These are phyloP conservation scores for Echinochloa phyllopogon DNA, from an alignment of 176 grass and related monocot species.

Conservation along the genomic window DNA sequence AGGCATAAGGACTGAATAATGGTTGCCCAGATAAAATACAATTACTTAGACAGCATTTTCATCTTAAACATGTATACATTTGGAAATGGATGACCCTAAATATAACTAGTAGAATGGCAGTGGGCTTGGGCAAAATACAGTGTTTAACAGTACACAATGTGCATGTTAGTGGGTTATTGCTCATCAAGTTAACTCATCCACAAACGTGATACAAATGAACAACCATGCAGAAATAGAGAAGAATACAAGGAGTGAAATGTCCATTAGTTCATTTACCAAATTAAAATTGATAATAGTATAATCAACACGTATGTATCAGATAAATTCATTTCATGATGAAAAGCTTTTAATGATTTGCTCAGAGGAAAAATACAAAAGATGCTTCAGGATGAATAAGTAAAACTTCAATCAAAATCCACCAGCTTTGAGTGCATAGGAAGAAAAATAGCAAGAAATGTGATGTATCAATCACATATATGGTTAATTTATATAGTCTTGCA, in stretches of 20 bases:
- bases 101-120: slow-evolving; percentile 1
- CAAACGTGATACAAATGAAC: background rate
- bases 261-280: background rate
- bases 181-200: background rate
- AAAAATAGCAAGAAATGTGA: background rate
- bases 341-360: background rate
- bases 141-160: background rate
- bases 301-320: background rate
- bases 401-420: background rate
- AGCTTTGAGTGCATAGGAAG: background rate
- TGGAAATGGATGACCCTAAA: background rate
- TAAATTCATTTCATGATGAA: background rate
- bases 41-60: background rate
- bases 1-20: slow-evolving; percentile 9
- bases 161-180: background rate
- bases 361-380: background rate
- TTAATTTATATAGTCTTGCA: background rate
- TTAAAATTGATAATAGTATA: background rate
- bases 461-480: background rate
- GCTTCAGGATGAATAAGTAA: background rate
- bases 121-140: background rate
- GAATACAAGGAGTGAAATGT: background rate
- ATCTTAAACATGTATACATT: background rate
- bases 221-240: slow-evolving; percentile 6
- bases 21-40: background rate